phyloP scores from a whole-genome alignment of 2,329 filamentous ascomycete genomes.

The Cladophialophora exuberans region DNA sequence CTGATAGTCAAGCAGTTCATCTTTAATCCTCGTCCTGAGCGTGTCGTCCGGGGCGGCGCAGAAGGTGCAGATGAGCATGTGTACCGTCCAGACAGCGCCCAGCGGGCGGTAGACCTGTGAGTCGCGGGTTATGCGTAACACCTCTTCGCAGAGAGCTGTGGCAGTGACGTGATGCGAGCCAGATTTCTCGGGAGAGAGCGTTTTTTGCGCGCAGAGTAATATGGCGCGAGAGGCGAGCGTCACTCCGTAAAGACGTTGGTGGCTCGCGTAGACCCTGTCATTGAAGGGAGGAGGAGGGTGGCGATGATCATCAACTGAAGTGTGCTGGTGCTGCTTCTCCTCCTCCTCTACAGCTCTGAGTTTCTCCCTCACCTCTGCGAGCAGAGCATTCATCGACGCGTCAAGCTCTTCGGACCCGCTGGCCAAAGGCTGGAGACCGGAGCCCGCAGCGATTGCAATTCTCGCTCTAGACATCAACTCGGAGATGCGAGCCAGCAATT shows the following conservation, averaged over 20 bases:
- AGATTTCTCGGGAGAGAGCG: neutral
- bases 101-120: neutral
- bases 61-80: neutral
- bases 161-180: neutral
- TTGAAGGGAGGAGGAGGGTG: neutral
- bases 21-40: neutral
- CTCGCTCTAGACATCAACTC: neutral
- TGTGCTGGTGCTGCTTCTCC: too few relatives aligned
- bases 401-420: neutral
- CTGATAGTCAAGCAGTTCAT: neutral
- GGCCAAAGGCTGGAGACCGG: neutral
- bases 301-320: too few relatives aligned
- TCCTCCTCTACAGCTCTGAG: neutral
- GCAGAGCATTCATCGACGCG: neutral
- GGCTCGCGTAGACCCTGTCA: neutral
- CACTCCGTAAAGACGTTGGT: neutral
- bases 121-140: neutral
- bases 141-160: neutral
- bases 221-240: neutral
- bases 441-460: neutral
- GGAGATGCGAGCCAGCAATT: neutral
- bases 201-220: neutral
- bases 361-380: neutral
- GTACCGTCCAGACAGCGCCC: neutral
- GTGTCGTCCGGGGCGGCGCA: neutral